Evolutionary conservation across 805 yeast genomes (phyloP).

Genomic region (Kuraishia borneana): DNA sequence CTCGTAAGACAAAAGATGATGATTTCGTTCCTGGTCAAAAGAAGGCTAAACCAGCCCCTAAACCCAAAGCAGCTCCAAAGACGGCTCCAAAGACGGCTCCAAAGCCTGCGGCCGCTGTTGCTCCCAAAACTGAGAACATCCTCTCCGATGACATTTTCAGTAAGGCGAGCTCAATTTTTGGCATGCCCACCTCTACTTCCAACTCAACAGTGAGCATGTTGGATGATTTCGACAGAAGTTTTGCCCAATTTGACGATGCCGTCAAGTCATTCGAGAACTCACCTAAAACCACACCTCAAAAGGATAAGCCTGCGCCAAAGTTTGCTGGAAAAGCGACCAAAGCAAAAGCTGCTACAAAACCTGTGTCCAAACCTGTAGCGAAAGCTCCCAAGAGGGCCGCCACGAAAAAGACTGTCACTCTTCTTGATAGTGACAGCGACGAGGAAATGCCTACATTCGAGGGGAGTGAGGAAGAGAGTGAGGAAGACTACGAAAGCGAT

Average conservation of each 20-base stretch:
- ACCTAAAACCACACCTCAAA: background rate
- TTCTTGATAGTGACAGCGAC: constrained; percentile 6
- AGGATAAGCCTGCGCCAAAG: constrained; percentile 5
- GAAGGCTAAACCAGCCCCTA: constrained; percentile 8
- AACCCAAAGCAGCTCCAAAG: constrained; percentile 3
- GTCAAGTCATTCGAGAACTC: constrained; percentile 4
- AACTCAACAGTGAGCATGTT: constrained; percentile 5
- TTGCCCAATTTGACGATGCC: constrained; percentile 4
- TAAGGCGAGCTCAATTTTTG: constrained; percentile 15
- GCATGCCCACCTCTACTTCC: constrained; percentile 6
- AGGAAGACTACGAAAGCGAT: constrained; percentile 7
- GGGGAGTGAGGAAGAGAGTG: constrained; percentile 10
- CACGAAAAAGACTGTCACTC: background rate
- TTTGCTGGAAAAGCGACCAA: constrained; percentile 8
- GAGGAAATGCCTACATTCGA: constrained; percentile 5
- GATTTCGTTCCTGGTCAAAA: constrained; percentile 4
- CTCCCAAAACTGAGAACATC: constrained; percentile 5
- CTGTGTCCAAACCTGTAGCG: constrained; percentile 3
- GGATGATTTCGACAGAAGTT: constrained; percentile 3
- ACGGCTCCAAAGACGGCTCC: constrained; percentile 1
- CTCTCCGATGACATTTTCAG: constrained; percentile 25
- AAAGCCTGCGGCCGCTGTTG: constrained; percentile 3
- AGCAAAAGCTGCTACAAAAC: constrained; percentile 3
- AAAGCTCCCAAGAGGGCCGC: constrained; percentile 1
- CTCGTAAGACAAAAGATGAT: constrained; percentile 15